phyloP scores from a whole-genome alignment of 2,329 filamentous ascomycete genomes.

The Nigrospora oryzae region DNA sequence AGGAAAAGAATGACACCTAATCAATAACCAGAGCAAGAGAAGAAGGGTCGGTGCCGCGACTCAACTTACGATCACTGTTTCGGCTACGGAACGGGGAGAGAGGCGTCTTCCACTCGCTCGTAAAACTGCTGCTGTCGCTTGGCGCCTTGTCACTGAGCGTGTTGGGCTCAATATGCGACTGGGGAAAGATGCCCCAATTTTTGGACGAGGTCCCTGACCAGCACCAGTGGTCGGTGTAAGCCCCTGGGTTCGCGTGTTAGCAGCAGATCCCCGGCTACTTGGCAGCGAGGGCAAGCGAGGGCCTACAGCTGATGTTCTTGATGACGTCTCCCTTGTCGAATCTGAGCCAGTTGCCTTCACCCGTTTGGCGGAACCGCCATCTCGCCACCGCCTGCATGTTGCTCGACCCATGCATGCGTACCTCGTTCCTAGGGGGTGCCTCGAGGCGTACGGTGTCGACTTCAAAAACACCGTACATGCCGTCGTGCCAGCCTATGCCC shows the following conservation, averaged over 20 bases:
- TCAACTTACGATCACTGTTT: conserved; percentile 4
- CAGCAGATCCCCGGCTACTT: no score
- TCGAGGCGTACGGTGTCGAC: conserved; percentile 39
- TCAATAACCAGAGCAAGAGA: not conserved
- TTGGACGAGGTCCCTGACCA: conserved; percentile 23
- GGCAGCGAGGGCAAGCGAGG: not conserved
- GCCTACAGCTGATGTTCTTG: conserved; percentile 43
- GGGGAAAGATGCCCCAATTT: conserved; percentile 22
- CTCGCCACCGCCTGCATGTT: conserved; percentile 38
- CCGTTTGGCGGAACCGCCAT: conserved; percentile 44
- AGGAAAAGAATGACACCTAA: not conserved
- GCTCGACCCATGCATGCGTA: conserved; percentile 36
- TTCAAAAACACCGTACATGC: conserved; percentile 39
- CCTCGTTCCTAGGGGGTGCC: conserved; percentile 33
- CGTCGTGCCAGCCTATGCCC: conserved; percentile 50
- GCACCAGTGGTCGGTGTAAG: conserved; percentile 22
- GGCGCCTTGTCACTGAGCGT: conserved; percentile 15
- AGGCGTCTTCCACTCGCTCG: conserved; percentile 18
- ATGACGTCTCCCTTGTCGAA: conserved; percentile 61
- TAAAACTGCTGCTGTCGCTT: conserved; percentile 15
- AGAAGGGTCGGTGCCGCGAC: not conserved
- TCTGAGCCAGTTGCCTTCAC: conserved; percentile 41
- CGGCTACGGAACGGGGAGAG: conserved; percentile 1
- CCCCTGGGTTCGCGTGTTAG: conserved; percentile 10
- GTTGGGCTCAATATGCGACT: conserved; percentile 20